Base-by-base conservation (phyloP, 805 yeast genomes). In the Saccharomycopsis microspora region DNA sequence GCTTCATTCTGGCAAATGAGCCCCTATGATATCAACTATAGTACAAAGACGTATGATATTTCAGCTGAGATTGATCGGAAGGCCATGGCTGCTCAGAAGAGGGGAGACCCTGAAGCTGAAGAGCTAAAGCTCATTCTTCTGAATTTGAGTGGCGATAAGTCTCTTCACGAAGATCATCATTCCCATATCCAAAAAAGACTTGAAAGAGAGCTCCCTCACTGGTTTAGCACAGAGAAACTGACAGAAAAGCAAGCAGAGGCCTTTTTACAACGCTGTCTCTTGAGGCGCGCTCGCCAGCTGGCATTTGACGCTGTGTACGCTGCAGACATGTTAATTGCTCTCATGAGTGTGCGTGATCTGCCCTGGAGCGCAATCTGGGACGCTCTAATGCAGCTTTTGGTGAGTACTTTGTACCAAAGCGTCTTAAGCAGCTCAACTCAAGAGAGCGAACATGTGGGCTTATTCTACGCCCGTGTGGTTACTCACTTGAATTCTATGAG, bases 381-480 rank as follows among this genome's bases (percentile, higher is more conserved):
- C 19, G 6, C 28, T 51, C 53, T 75, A 2, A 58, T 76, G 32
- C 69, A 76, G 36, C 60, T 60, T 19, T 63, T 87, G 29, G 72
- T 86, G 48, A 59, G 64, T 0, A 65, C 66, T 3, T 66, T 68
- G 7, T 61, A 78, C 9, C 59, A 85, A 43, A 71, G 70, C 43
- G 73, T 82, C 3, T 72, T 88, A 8, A 81, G 75, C 55, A 76
- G 90, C 1, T 74, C 79, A 46, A 84, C 96, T 0, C 72, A 85
- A 0, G 96, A 89, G 58, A 80, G 95, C 1, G 95, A 88, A 56
- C 84, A 85, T 58, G 61, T 88, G 37, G 95, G 95, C 3, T 62
- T 85, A 8, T 88, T 89, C 55, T 75, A 77, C 55, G 68, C 76
- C 30, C 79, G 76, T 29, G 52, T 83, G 1, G 64, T 86, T 40